These are phyloP conservation scores for Calocera viscosa DNA, from an alignment of 768 basidiomycete species.

Conservation along the genomic window DNA sequence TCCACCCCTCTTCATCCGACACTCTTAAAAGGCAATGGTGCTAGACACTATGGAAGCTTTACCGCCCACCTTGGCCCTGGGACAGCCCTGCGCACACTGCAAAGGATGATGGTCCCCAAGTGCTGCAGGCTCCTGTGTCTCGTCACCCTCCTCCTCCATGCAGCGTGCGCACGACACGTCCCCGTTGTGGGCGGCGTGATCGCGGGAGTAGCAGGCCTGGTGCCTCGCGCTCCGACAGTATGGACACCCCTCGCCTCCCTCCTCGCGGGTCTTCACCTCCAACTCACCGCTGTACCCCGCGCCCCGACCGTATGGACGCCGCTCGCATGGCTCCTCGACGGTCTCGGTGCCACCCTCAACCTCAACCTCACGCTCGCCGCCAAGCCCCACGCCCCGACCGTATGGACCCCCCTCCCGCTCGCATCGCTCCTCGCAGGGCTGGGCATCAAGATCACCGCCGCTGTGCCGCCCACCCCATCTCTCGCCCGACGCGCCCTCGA, in stretches of 20 bases:
- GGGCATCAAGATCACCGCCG: conserved; percentile 20
- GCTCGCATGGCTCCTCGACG: too few relatives aligned
- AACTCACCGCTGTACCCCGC: not conserved
- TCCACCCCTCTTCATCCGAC: not conserved
- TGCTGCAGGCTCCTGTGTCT: not conserved
- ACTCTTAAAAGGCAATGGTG: not conserved
- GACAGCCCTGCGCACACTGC: too few relatives aligned
- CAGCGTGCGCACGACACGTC: conserved; percentile 26
- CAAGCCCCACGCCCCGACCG: not conserved
- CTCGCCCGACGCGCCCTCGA: not conserved
- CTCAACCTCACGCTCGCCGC: not conserved
- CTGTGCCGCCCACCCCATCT: not conserved
- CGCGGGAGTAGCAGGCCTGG: conserved; percentile 32
- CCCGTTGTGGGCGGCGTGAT: conserved; percentile 40
- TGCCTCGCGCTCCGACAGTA: not conserved
- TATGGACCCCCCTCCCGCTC: conserved; percentile 4
- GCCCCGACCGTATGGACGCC: too few relatives aligned
- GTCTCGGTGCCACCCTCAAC: too few relatives aligned
- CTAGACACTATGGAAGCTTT: not conserved
- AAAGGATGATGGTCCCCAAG: not conserved
- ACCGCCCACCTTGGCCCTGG: not conserved
- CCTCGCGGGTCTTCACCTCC: conserved; percentile 20
- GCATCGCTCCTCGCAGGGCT: not conserved
- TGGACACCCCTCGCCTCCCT: conserved; percentile 2
- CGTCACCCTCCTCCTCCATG: not conserved